Percentiles rank a stretch among this genome's conserved stretches.
Evolutionary conservation across 1,284 basidiomycete genomes (phyloP).

Genomic region (Xanthoconium separans): DNA sequence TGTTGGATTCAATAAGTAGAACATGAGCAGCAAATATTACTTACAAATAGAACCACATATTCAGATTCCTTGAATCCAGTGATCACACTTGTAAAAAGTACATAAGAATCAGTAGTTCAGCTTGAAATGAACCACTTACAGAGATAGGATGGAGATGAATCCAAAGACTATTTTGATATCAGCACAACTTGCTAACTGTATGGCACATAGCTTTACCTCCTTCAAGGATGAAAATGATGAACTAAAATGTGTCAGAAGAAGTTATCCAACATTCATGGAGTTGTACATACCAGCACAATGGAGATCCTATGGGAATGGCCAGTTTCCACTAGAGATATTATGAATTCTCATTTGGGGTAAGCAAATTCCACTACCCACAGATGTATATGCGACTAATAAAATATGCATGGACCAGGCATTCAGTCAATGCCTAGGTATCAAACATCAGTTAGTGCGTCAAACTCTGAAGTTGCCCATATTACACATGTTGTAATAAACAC

Average conservation of each 20-base stretch:
- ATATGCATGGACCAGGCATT: constrained; percentile 23
- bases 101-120: not conserved
- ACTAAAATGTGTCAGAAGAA: constrained; percentile 4
- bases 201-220: constrained; percentile 10
- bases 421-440: constrained; percentile 15
- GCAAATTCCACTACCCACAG: constrained; percentile 11
- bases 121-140: constrained; percentile 14
- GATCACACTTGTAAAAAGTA: constrained; percentile 3
- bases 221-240: constrained; percentile 20
- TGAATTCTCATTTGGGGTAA: not conserved
- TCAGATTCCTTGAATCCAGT: not conserved
- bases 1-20: not conserved
- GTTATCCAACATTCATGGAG: not conserved
- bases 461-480: not conserved
- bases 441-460: constrained; percentile 7
- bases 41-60: not conserved
- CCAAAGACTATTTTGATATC: constrained; percentile 26
- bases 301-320: not conserved
- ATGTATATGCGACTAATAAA: constrained; percentile 27
- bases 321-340: constrained; percentile 9
- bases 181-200: not conserved
- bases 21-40: not conserved
- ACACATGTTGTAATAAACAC: constrained; percentile 17
- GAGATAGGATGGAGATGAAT: constrained; percentile 36
- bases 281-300: constrained; percentile 19